A percentile compares a stretch with the other conserved stretches of the same genome.
Evolutionary conservation across 2,329 filamentous ascomycete species (phyloP).

Genomic region (Colletotrichum trifolii): DNA sequence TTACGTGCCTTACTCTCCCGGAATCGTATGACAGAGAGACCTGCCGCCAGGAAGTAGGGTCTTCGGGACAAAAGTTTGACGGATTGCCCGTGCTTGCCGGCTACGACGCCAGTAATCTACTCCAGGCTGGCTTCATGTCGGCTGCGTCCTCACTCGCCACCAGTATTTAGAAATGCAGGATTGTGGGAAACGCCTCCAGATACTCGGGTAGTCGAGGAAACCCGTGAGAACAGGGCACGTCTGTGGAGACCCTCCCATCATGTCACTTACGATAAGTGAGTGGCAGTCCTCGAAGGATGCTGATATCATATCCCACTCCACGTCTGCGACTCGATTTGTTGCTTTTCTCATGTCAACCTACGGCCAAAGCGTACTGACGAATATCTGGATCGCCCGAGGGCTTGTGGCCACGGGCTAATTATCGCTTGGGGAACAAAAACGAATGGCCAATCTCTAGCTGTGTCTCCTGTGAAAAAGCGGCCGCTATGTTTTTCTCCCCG

Average conservation of each 20-base stretch:
- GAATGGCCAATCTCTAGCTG: no score
- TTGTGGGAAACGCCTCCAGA: not conserved
- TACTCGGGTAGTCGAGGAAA: no score
- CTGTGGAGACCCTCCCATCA: no score
- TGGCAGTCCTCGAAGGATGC: not conserved
- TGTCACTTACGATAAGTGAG: conserved; percentile 4
- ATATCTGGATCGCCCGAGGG: conserved; percentile 3
- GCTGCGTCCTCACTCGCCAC: not conserved
- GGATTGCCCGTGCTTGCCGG: not conserved
- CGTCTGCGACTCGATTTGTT: not conserved
- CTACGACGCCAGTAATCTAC: not conserved
- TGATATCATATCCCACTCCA: not conserved
- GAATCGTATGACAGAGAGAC: conserved; percentile 5
- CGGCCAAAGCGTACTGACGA: conserved; percentile 17
- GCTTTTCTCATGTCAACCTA: conserved; percentile 11
- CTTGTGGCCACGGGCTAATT: not conserved
- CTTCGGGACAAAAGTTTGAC: not conserved
- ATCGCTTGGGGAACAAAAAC: not conserved
- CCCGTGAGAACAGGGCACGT: no score
- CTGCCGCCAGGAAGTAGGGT: not conserved
- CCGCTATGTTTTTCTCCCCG: not conserved
- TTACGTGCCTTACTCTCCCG: conserved; percentile 20
- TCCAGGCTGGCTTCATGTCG: not conserved
- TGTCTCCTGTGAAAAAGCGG: no score
- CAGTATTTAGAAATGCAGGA: not conserved